A percentile compares a stretch with the other conserved stretches of the same genome.
Conservation (phyloP, 441 rosid genomes). For the Gossypium lobatum region DNA sequence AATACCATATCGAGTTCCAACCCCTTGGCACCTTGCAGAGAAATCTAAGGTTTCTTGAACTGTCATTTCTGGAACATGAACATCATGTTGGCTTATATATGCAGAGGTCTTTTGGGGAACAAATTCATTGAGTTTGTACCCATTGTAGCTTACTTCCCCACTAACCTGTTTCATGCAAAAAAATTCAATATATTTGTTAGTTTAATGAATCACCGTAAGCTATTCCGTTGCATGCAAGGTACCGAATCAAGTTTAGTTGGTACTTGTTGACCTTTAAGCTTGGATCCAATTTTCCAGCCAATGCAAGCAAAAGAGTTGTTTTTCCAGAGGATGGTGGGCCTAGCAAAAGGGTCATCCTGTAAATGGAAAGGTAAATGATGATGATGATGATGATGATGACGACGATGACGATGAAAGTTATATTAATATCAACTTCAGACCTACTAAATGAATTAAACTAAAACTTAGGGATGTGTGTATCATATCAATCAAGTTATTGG, state of each 20-base stretch:
- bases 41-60: slow-evolving; percentile 70
- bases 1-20: slow-evolving; percentile 59
- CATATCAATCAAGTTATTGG: too few species aligned
- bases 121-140: slow-evolving; percentile 49
- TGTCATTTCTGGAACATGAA: slow-evolving; percentile 60
- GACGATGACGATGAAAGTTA: too few species aligned
- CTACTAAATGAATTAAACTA: too few species aligned
- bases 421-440: too few species aligned
- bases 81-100: slow-evolving; percentile 63
- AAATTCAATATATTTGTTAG: too few species aligned
- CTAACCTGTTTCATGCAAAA: slow-evolving; percentile 30
- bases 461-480: too few species aligned
- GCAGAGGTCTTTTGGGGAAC: slow-evolving; percentile 60
- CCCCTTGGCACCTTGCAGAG: slow-evolving; percentile 67
- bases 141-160: slow-evolving; percentile 66
- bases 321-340: slow-evolving; percentile 91
- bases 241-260: neutral
- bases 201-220: too few species aligned
- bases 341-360: slow-evolving; percentile 66
- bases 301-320: slow-evolving; percentile 65
- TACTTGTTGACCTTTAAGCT: slow-evolving; percentile 28
- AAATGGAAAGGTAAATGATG: neutral
- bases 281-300: slow-evolving; percentile 70
- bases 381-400: too few species aligned
- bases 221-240: neutral